A percentile compares a stretch with the other conserved stretches of the same genome.
Evolutionary conservation across 2,329 filamentous ascomycete genomes (phyloP).

Genomic region (Lachnellula arida): DNA sequence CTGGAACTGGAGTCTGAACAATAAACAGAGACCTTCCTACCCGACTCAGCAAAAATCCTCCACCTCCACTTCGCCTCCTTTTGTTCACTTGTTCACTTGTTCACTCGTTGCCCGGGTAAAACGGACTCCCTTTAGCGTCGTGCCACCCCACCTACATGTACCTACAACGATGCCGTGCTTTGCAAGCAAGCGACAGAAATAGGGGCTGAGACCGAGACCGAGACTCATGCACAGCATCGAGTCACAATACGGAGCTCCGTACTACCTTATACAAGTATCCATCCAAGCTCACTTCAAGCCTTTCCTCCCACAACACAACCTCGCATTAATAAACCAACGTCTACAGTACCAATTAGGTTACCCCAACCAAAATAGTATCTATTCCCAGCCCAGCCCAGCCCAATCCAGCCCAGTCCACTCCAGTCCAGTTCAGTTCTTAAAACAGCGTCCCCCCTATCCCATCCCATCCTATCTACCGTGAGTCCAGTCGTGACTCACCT

Average conservation of each 20-base stretch:
- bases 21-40: neutral
- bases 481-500: slow-evolving; percentile 11
- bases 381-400: neutral
- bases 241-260: neutral
- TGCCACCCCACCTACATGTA: neutral
- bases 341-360: neutral
- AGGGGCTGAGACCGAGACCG: neutral
- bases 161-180: neutral
- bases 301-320: too few relatives aligned
- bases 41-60: neutral
- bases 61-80: neutral
- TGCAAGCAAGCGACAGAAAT: neutral
- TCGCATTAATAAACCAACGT: too few relatives aligned
- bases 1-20: slow-evolving; percentile 69
- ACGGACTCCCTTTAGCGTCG: neutral
- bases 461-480: neutral
- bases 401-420: too few relatives aligned
- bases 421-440: neutral
- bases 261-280: neutral
- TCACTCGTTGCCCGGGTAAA: slow-evolving; percentile 1
- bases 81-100: neutral
- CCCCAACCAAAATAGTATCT: neutral
- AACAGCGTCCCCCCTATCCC: neutral
- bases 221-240: neutral
- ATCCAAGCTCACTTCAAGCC: too few relatives aligned